A percentile compares a stretch with the other conserved stretches of the same genome.
phyloP scores from a whole-genome alignment of 83 land plant genomes.

The Isoetes engelmannii region DNA sequence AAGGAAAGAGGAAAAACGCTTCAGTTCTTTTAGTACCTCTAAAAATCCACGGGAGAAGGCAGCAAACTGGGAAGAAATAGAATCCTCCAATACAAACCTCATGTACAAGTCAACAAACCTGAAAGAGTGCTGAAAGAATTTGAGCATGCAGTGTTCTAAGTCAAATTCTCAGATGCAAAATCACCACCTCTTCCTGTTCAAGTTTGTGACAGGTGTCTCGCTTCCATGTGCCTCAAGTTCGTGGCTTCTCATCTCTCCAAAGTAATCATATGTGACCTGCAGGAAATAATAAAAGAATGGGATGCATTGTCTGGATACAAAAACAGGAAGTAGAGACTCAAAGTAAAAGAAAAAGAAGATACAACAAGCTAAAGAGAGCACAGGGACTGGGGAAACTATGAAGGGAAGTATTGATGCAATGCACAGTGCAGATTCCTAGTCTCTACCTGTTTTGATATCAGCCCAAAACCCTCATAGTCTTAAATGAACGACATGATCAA shows the following conservation, averaged over 20 bases:
- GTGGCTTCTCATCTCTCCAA: constrained; percentile 37
- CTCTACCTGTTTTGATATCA: no score
- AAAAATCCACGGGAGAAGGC: constrained; percentile 34
- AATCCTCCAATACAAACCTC: constrained; percentile 35
- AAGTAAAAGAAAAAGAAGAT: not conserved
- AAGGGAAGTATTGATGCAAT: no score
- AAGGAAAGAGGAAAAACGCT: not conserved
- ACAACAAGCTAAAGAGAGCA: no score
- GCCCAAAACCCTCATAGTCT: no score
- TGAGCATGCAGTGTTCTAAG: no score
- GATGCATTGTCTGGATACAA: not conserved
- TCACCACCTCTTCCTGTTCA: constrained; percentile 36
- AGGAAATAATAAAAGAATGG: not conserved
- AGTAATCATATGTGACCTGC: constrained; percentile 41
- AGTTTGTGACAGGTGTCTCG: constrained; percentile 33
- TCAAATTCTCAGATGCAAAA: not conserved
- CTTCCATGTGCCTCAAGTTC: constrained; percentile 35
- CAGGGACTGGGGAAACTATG: no score
- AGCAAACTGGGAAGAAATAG: constrained; percentile 26
- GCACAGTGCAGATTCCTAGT: no score
- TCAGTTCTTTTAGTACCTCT: constrained; percentile 18
- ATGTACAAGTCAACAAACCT: constrained; percentile 38
- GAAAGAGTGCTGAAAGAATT: constrained; percentile 1
- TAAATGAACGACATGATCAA: no score
- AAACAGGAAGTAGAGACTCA: not conserved